Conservation (phyloP, 495 filamentous ascomycete genomes). For the Podospora fimiseda region DNA sequence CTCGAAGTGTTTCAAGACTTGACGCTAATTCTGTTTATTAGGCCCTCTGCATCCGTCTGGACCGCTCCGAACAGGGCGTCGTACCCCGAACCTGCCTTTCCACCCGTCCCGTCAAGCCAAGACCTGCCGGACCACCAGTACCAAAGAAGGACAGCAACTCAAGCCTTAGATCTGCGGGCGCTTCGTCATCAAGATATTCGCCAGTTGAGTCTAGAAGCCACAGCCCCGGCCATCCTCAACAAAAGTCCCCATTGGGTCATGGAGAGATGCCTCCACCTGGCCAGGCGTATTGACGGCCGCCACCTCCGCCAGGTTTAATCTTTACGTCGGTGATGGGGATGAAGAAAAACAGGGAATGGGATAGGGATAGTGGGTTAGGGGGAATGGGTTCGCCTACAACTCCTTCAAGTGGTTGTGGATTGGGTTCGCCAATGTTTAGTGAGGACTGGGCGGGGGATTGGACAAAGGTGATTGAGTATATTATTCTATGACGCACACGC, state of each 20-base stretch:
- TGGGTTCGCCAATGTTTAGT: background rate
- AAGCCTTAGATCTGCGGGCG: background rate
- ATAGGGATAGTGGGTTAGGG: too few relatives aligned
- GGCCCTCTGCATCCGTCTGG: conserved; percentile 86
- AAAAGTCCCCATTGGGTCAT: background rate
- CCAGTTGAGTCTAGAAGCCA: background rate
- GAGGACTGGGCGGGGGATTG: background rate
- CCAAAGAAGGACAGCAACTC: background rate
- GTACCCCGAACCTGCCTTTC: conserved; percentile 91
- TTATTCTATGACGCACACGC: background rate
- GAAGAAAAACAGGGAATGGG: too few relatives aligned
- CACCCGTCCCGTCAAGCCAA: conserved; percentile 80
- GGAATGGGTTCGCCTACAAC: too few relatives aligned
- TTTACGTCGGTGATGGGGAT: too few relatives aligned
- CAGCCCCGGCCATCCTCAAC: background rate
- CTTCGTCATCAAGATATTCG: background rate
- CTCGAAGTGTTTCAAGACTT: too few relatives aligned
- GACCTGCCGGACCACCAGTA: background rate
- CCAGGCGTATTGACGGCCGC: background rate
- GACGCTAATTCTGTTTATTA: too few relatives aligned
- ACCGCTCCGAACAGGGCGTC: conserved; percentile 87
- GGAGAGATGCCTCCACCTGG: background rate
- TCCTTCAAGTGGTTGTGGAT: background rate
- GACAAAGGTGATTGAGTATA: background rate
- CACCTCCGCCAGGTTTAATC: too few relatives aligned